Conservation (phyloP, 2,329 filamentous ascomycete genomes). For the Diaporthe destruens region DNA sequence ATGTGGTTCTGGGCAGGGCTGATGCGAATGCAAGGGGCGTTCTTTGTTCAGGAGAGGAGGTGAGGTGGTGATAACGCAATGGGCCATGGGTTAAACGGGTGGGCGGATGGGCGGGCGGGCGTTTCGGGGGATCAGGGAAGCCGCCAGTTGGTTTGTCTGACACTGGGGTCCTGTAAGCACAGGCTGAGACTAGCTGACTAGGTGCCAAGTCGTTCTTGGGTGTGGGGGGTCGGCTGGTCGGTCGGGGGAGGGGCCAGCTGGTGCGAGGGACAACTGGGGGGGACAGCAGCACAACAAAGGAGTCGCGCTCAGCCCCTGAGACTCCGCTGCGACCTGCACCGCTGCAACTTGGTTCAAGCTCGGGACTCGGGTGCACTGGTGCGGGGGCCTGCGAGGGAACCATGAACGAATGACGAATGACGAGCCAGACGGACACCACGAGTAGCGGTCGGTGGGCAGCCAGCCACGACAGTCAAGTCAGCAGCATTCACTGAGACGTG, state of each 20-base stretch:
- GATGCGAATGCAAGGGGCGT: conserved; percentile 19
- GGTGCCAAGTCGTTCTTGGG: conserved; percentile 27
- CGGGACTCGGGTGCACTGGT: conserved; percentile 21
- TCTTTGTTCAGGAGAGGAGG: conserved; percentile 32
- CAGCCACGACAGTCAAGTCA: conserved; percentile 33
- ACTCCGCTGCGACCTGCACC: not conserved
- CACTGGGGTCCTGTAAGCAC: conserved; percentile 26
- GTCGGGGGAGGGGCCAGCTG: conserved; percentile 13
- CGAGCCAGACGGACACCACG: conserved; percentile 33
- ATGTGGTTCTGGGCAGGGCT: not conserved
- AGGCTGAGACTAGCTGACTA: conserved; percentile 21
- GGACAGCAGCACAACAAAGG: conserved; percentile 25
- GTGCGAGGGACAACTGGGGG: conserved; percentile 3
- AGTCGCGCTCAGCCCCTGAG: conserved; percentile 31
- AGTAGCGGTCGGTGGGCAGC: conserved; percentile 26
- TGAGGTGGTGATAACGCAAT: conserved; percentile 40
- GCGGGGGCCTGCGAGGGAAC: conserved; percentile 19
- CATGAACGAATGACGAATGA: conserved; percentile 38
- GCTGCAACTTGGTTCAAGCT: conserved; percentile 5
- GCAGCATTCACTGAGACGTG: not conserved
- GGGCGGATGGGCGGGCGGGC: conserved; percentile 11
- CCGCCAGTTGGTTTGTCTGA: conserved; percentile 22
- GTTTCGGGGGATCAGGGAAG: conserved; percentile 23
- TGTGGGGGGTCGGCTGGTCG: no score
- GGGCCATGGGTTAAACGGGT: not conserved